Percentiles rank a stretch among this genome's conserved stretches.
These are phyloP conservation scores for Cryptosporidium parvum DNA, from an alignment of 169 alveolate genomes.

Conservation along the genomic window DNA sequence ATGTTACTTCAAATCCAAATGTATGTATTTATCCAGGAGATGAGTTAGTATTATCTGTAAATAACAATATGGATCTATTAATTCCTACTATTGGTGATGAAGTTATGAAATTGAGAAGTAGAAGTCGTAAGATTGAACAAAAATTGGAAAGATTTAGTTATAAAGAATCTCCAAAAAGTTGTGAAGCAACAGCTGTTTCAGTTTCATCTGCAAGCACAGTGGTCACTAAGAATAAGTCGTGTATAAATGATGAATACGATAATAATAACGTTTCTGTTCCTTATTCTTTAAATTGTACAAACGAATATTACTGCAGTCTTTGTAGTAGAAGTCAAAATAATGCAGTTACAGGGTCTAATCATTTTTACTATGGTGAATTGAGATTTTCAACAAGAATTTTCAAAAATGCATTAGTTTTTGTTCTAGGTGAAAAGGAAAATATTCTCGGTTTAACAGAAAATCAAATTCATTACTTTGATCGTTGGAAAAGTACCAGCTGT, in stretches of 20 bases:
- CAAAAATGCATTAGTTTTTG: conserved; percentile 66
- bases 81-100: conserved; percentile 70
- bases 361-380: not conserved
- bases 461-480: conserved; percentile 69
- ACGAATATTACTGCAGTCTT: conserved; percentile 53
- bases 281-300: conserved; percentile 60
- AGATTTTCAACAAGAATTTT: conserved; percentile 44
- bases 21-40: conserved; percentile 66
- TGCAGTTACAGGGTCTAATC: not conserved
- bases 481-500: conserved; percentile 65
- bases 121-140: conserved; percentile 20
- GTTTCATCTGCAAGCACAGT: conserved; percentile 35
- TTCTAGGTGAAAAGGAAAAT: conserved; percentile 54
- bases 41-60: conserved; percentile 57
- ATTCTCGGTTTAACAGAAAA: conserved; percentile 18
- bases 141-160: conserved; percentile 21
- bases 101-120: conserved; percentile 50
- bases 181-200: conserved; percentile 22
- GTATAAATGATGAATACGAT: conserved; percentile 8
- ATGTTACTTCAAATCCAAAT: conserved; percentile 38
- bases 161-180: conserved; percentile 66
- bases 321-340: conserved; percentile 12
- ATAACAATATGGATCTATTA: conserved; percentile 56
- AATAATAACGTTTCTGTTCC: conserved; percentile 13
- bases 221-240: conserved; percentile 4